Base-by-base conservation (phyloP, 2,329 filamentous ascomycete species). In the Hypoxylon sp. region DNA sequence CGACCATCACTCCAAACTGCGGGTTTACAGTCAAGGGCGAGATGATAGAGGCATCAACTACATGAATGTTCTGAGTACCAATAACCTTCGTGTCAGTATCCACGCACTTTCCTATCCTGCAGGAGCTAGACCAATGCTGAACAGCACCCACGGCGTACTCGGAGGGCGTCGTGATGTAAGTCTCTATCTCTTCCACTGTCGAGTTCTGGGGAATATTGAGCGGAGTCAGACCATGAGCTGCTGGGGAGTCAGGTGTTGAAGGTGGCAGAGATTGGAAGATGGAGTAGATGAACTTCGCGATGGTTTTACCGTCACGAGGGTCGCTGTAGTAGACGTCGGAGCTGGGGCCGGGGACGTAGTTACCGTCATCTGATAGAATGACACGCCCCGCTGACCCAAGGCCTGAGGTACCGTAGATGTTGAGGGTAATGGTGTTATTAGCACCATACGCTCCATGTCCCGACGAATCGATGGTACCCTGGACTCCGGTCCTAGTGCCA, bases 351-450 rank as follows among this genome's bases (percentile, higher is more conserved):
- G 84, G 80, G 4, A 79, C 74, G 66, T 82, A 82, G 0, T 79
- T 79, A 0, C 75, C 73, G 50, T 84, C 81, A 12, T 69, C 52
- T 2, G 75, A 72, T 0, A 86, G 78, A 5, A 78, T 71, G 2
- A 86, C 83, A 3, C 78, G 77, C 1, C 84, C 84, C 0, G 78
- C 74, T 2, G 85, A 87, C 5, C 80, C 78, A 21, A 87, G 77
- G 0, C 85, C 85, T 0, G 84, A 86, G 0, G 85, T 87, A 7
- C 85, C 85, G 75, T 87, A 87, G 3, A 87, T 74, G 72, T 87
- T 87, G 19, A 87, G 77, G 0, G 84, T 87, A 54, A 87, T 83
- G 63, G 83, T 85, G 62, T 82, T 78, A 54, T 78, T 78, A 32
- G 73, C 70, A 1, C 63, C 80, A 69, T 74, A 83, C 7, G 76